These are phyloP conservation scores for Tardiomyces digboiensis DNA, from an alignment of 1,139 yeast species.

Conservation along the genomic window DNA sequence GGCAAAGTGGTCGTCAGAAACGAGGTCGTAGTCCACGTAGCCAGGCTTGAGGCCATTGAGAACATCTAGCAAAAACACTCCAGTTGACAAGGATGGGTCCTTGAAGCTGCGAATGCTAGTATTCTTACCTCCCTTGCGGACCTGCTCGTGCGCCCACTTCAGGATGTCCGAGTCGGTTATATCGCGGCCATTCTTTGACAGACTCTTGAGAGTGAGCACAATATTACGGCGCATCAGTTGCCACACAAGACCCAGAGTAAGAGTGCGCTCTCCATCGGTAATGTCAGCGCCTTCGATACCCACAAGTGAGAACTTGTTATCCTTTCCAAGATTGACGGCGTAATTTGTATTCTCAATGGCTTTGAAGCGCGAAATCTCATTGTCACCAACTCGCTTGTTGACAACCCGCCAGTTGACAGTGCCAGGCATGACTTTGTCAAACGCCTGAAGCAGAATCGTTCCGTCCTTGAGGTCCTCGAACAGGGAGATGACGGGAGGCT, in stretches of 20 bases:
- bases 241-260: slow-evolving; percentile 96
- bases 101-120: slow-evolving; percentile 70
- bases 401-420: slow-evolving; percentile 72
- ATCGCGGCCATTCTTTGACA: slow-evolving; percentile 65
- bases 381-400: slow-evolving; percentile 70
- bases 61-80: slow-evolving; percentile 79
- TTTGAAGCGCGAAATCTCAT: slow-evolving; percentile 77
- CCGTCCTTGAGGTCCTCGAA: slow-evolving; percentile 97
- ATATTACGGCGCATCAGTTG: slow-evolving; percentile 97
- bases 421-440: slow-evolving; percentile 93
- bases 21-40: slow-evolving; percentile 92
- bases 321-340: slow-evolving; percentile 93
- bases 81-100: slow-evolving; percentile 67
- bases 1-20: slow-evolving; percentile 80
- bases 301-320: slow-evolving; percentile 83
- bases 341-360: slow-evolving; percentile 95
- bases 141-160: slow-evolving; percentile 89
- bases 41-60: slow-evolving; percentile 94
- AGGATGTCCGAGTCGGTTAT: slow-evolving; percentile 79
- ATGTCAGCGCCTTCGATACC: slow-evolving; percentile 99
- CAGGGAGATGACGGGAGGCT: slow-evolving; percentile 84
- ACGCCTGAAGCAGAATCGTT: slow-evolving; percentile 79
- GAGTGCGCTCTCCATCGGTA: slow-evolving; percentile 83
- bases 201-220: slow-evolving; percentile 64
- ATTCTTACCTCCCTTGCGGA: slow-evolving; percentile 69